A percentile compares a stretch with the other conserved stretches of the same genome.
Evolutionary conservation across 371 early-diverging fungal genomes (phyloP).

Genomic region (Coemansia linderi): DNA sequence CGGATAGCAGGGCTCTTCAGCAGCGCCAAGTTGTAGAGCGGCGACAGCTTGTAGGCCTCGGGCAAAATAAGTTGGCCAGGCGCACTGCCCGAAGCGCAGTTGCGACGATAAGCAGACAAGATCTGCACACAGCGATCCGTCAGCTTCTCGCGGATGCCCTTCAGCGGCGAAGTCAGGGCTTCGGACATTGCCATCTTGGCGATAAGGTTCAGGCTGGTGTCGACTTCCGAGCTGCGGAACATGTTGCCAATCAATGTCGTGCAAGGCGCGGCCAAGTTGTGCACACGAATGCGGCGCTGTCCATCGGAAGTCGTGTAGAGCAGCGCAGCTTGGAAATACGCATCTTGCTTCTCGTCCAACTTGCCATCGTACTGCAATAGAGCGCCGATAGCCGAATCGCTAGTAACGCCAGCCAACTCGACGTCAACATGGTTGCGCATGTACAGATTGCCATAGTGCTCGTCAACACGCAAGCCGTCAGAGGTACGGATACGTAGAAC

Average conservation of each 20-base stretch:
- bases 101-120: slow-evolving; percentile 87
- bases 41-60: slow-evolving; percentile 92
- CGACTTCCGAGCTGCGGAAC: slow-evolving; percentile 90
- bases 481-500: slow-evolving; percentile 89
- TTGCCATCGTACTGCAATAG: slow-evolving; percentile 85
- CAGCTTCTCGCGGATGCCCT: slow-evolving; percentile 79
- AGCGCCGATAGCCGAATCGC: slow-evolving; percentile 81
- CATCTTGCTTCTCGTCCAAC: slow-evolving; percentile 78
- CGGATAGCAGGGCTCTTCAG: slow-evolving; percentile 79
- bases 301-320: slow-evolving; percentile 89
- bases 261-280: slow-evolving; percentile 80
- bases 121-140: slow-evolving; percentile 87
- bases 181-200: slow-evolving; percentile 76
- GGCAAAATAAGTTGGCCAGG: slow-evolving; percentile 96
- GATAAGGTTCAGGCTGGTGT: slow-evolving; percentile 83
- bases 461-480: slow-evolving; percentile 79
- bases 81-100: slow-evolving; percentile 86
- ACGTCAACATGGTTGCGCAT: slow-evolving; percentile 91
- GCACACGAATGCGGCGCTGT: slow-evolving; percentile 88
- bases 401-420: slow-evolving; percentile 85
- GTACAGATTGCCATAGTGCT: slow-evolving; percentile 91
- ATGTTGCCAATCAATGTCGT: slow-evolving; percentile 76
- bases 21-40: slow-evolving; percentile 84
- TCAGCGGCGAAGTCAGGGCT: slow-evolving; percentile 65
- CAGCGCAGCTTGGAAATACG: slow-evolving; percentile 86